phyloP scores from a whole-genome alignment of 2,329 filamentous ascomycete species.

The Fusarium poae region DNA sequence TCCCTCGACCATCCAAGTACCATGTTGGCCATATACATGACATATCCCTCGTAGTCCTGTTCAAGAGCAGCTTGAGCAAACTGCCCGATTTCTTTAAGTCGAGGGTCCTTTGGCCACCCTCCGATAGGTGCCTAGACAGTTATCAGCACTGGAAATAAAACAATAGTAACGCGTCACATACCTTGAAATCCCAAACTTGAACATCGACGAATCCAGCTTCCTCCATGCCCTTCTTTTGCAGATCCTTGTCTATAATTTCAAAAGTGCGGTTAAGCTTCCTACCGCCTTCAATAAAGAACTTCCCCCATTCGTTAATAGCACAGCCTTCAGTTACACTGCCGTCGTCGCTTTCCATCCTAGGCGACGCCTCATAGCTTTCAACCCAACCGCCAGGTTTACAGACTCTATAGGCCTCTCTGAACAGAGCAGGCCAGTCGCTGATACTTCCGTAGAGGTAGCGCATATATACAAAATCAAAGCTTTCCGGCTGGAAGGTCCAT shows the following conservation, averaged over 20 bases:
- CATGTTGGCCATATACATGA: constrained; percentile 52
- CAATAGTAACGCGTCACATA: fast-evolving
- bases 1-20: constrained; percentile 55
- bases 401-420: constrained; percentile 64
- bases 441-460: constrained; percentile 69
- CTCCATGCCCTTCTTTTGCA: constrained; percentile 42
- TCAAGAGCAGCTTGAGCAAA: constrained; percentile 53
- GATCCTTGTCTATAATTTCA: constrained; percentile 38
- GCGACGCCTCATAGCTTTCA: constrained; percentile 52
- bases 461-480: constrained; percentile 72
- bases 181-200: constrained; percentile 41
- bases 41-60: constrained; percentile 54
- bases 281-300: constrained; percentile 49
- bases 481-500: constrained; percentile 47
- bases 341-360: constrained; percentile 51
- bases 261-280: constrained; percentile 51
- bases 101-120: constrained; percentile 29
- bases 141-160: background rate
- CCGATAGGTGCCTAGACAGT: constrained; percentile 37
- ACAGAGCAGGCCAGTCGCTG: constrained; percentile 66
- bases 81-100: constrained; percentile 36
- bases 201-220: constrained; percentile 43
- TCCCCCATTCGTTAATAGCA: constrained; percentile 49
- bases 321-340: constrained; percentile 49
- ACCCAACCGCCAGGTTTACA: constrained; percentile 68